Percentiles rank a stretch among this genome's conserved stretches.
Conservation (phyloP, 2,329 filamentous ascomycete species). For the Lecanicillium sp. region DNA sequence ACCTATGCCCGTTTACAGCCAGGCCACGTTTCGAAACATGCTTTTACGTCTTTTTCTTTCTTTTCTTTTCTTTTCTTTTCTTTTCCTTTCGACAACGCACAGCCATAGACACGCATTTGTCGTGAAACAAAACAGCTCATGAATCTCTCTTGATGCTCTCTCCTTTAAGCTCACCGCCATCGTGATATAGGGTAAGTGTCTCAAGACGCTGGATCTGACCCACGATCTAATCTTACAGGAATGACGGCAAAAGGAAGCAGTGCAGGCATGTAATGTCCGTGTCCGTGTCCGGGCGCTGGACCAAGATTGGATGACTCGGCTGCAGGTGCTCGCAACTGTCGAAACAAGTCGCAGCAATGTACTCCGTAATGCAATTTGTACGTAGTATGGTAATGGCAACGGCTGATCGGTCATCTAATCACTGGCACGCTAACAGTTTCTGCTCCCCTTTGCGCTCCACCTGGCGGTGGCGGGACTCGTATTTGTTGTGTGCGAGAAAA, state of each 20-base stretch:
- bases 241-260: not conserved
- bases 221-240: constrained; percentile 5
- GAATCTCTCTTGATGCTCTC: too few species aligned
- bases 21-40: constrained; percentile 2
- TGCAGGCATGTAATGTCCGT: too few species aligned
- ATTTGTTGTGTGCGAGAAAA: too few species aligned
- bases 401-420: constrained; percentile 1
- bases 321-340: too few species aligned
- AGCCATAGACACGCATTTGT: not conserved
- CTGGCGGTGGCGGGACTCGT: too few species aligned
- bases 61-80: not conserved
- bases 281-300: too few species aligned
- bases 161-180: constrained; percentile 4
- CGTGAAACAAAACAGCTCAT: constrained; percentile 5
- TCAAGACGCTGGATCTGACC: not conserved
- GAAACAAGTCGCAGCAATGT: not conserved
- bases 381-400: too few species aligned
- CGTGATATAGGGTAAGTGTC: constrained; percentile 7
- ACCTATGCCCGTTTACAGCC: too few species aligned
- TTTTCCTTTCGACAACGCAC: not conserved
- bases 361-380: not conserved
- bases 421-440: constrained; percentile 3
- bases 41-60: not conserved
- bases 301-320: too few species aligned
- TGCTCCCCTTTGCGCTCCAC: too few species aligned